phyloP scores from a whole-genome alignment of 441 rosid species.

The Kokia cookei region DNA sequence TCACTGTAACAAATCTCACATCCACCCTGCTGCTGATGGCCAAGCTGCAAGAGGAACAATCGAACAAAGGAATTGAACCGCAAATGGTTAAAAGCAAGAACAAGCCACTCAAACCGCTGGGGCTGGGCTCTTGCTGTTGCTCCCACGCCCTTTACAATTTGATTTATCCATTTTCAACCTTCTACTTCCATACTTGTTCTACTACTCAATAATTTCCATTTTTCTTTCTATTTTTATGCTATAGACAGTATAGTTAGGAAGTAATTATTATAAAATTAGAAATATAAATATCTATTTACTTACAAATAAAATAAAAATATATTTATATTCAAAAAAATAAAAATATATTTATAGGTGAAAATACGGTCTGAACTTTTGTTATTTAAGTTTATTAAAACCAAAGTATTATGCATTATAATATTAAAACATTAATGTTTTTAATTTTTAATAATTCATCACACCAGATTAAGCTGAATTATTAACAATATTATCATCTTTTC shows the following conservation, averaged over 20 bases:
- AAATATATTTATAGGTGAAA: no score
- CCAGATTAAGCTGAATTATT: no score
- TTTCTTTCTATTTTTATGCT: neutral
- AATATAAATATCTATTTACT: no score
- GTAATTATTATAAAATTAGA: no score
- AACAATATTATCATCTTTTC: no score
- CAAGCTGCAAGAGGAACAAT: neutral
- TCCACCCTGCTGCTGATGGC: neutral
- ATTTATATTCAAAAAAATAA: no score
- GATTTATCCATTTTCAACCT: neutral
- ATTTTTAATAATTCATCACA: neutral
- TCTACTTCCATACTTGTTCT: neutral
- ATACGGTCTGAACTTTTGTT: no score
- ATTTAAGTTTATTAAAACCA: no score
- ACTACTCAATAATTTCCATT: neutral
- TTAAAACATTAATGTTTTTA: no score
- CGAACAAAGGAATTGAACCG: neutral
- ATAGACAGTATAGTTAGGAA: no score
- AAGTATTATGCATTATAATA: no score
- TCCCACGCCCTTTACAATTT: neutral
- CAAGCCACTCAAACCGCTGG: neutral
- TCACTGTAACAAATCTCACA: neutral
- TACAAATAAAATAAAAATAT: no score
- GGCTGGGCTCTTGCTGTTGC: neutral
- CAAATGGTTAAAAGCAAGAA: neutral